Conservation (phyloP, 352 stramenopile genomes). For the Globisporangium sylvaticum region DNA sequence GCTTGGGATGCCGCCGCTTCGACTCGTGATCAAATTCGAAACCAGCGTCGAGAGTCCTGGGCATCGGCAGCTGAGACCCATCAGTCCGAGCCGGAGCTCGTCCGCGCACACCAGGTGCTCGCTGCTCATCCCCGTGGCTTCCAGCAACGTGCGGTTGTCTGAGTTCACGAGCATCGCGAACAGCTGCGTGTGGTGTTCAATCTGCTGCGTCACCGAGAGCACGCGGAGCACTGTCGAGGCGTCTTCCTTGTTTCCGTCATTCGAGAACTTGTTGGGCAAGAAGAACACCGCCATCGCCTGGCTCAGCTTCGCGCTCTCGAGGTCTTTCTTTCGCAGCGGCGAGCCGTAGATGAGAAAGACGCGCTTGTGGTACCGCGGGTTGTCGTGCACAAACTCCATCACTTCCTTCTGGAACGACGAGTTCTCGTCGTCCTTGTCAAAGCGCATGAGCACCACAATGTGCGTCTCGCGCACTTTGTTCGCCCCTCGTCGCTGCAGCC, state of each 20-base stretch:
- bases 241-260: conserved; percentile 78
- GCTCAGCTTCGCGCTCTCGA: conserved; percentile 55
- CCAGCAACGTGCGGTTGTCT: conserved; percentile 72
- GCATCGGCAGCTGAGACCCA: conserved; percentile 83
- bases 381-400: conserved; percentile 62
- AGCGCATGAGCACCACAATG: conserved; percentile 77
- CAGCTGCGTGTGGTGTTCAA: conserved; percentile 58
- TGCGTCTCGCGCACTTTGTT: conserved; percentile 69
- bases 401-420: conserved; percentile 59
- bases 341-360: conserved; percentile 81
- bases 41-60: conserved; percentile 78
- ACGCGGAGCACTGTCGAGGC: conserved; percentile 78
- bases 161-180: conserved; percentile 85
- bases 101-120: conserved; percentile 80
- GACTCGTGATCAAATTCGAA: conserved; percentile 81
- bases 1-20: conserved; percentile 38
- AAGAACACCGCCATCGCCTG: conserved; percentile 82
- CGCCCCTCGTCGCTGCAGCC: conserved; percentile 42
- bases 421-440: conserved; percentile 46
- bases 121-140: conserved; percentile 63
- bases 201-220: conserved; percentile 66
- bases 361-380: conserved; percentile 69
- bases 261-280: conserved; percentile 78
- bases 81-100: conserved; percentile 74
- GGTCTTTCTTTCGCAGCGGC: conserved; percentile 44